Evolutionary conservation across 225 moss, liverwort and hornwort species (phyloP).

Genomic region (Marchantia polymorpha): DNA sequence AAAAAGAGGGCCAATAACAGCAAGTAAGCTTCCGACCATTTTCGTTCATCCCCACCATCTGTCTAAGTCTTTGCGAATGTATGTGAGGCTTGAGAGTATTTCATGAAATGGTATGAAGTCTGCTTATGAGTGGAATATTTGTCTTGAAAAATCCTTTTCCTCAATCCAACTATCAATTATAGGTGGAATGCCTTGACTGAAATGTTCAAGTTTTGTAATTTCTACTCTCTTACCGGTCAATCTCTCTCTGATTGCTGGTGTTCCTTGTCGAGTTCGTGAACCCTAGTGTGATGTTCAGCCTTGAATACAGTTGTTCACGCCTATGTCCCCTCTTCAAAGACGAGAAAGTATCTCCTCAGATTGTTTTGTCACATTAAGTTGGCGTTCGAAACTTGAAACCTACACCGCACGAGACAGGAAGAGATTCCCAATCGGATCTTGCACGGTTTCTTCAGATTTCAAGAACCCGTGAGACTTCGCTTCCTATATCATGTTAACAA

Average conservation of each 20-base stretch:
- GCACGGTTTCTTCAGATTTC: neutral
- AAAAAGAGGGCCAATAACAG: constrained; percentile 58
- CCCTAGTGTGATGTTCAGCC: neutral
- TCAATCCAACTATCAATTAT: neutral
- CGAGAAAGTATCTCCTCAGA: neutral
- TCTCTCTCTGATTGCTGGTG: neutral
- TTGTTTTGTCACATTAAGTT: neutral
- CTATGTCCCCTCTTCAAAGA: neutral
- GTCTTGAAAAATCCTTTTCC: neutral
- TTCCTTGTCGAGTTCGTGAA: neutral
- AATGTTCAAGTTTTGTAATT: neutral
- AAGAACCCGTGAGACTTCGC: neutral
- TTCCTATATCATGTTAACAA: neutral
- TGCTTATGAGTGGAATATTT: neutral
- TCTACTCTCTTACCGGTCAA: neutral
- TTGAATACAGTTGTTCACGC: neutral
- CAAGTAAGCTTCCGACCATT: constrained; percentile 49
- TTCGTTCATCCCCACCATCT: neutral
- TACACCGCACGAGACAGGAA: neutral
- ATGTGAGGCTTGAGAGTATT: neutral
- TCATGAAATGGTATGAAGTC: neutral
- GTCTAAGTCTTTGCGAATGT: constrained; percentile 3
- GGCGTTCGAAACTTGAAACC: neutral
- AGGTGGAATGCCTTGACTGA: neutral
- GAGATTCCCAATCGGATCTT: neutral